A percentile compares a stretch with the other conserved stretches of the same genome.
Evolutionary conservation across 441 rosid species (phyloP).

Genomic region (Isatis lusitanica): DNA sequence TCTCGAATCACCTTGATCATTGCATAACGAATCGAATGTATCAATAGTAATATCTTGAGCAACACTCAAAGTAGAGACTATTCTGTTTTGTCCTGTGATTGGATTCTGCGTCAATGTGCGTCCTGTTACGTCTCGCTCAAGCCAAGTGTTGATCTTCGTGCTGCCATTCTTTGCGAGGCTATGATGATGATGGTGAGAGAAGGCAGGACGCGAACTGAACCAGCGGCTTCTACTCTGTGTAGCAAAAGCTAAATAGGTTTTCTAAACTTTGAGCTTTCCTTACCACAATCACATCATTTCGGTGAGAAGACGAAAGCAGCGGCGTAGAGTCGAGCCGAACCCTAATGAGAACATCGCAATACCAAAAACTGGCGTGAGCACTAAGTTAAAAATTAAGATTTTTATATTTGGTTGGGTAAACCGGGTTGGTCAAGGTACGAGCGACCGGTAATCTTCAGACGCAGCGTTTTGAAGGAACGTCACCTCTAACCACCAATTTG

Average conservation of each 20-base stretch:
- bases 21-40: background rate
- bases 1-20: background rate
- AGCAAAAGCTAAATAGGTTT: background rate
- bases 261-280: background rate
- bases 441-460: background rate
- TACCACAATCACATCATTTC: background rate
- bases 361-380: background rate
- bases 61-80: background rate
- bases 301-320: background rate
- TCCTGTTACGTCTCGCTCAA: background rate
- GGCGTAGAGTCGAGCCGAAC: background rate
- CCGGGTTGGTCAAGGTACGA: conserved; percentile 1
- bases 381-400: background rate
- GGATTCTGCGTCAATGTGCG: background rate
- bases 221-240: background rate
- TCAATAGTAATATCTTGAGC: background rate
- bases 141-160: background rate
- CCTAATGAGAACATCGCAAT: background rate
- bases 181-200: background rate
- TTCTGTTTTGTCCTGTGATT: background rate
- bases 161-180: background rate
- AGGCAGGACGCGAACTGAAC: background rate
- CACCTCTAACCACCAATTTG: background rate
- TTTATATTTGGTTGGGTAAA: background rate
- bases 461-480: conserved; percentile 10